Evolutionary conservation across 306 rosid species (phyloP), one percentile per base, ranked within the genome.

Genomic region (Nissolia schottii): DNA sequence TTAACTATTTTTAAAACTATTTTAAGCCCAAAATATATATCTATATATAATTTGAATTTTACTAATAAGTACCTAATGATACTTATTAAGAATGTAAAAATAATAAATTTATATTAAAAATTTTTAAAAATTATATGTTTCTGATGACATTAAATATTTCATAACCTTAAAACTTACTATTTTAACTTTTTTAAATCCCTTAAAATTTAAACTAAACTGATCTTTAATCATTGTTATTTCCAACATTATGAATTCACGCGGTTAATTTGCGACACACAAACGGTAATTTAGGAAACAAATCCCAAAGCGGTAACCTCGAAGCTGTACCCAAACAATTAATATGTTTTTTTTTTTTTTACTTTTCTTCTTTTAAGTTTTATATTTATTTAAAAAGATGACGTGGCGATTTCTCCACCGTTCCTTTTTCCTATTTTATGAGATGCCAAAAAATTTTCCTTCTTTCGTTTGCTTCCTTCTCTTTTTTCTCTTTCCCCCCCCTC

Each of bases 371-470:
- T 0, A 16, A 9, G 37, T 61, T 51, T 8, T 0, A 23, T 35
- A 48, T 18, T 7, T 23, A 2, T 6, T 2, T 0, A 28, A 13
- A 31, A 37, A 62, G 34, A 28, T 46, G 76, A 84, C 89, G 91
- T 90, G 96, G 89, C 67, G 15, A 37, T 56, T 53, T 77, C 65
- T 82, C n/a, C 79, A 72, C 89, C 93, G 86, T 86, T 71, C 7
- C 50, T 74, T 84, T 57, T 69, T 74, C 49, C 80, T 82, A 85
- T 80, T 68, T 80, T 15, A 60, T 51, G 80, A 70, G 79, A 78
- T 74, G 73, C 92, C 81, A 45, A 2, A 16, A n/a, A 35, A 0
- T 40, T 9, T 13, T 12, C 4, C 15, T 4, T 13, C 1, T 18
- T 43, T 43, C 18, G 40, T 59, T 73, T 68, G 49, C 63, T 72